Evolutionary conservation across 176 grass and related monocot genomes (phyloP).

Genomic region (Aegilops speltoides): DNA sequence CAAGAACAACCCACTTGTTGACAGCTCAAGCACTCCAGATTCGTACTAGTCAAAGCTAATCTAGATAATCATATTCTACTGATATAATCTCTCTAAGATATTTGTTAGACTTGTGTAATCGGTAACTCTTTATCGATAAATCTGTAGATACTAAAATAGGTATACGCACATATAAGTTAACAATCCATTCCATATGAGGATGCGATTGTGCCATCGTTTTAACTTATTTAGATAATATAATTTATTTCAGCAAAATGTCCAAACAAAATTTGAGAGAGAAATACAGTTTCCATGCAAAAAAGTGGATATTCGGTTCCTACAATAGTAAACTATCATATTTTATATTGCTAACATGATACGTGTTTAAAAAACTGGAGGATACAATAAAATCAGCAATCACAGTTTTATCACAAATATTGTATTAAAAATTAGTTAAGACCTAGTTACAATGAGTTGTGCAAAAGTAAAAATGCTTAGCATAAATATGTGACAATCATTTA

Average conservation of each 20-base stretch:
- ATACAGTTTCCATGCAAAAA: not conserved
- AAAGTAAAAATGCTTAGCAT: not conserved
- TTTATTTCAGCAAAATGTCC: not conserved
- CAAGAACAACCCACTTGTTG: too few species aligned
- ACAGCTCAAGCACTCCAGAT: too few species aligned
- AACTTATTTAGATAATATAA: not conserved
- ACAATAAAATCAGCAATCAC: not conserved
- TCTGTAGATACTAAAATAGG: not conserved
- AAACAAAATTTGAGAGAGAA: not conserved
- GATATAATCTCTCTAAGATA: too few species aligned
- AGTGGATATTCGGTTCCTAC: not conserved
- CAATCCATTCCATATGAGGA: not conserved
- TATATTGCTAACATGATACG: not conserved
- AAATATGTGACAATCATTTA: not conserved
- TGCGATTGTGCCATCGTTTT: not conserved
- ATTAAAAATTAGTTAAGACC: not conserved
- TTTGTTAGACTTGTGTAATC: too few species aligned
- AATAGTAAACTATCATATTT: not conserved
- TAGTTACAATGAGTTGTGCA: not conserved
- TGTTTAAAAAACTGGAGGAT: too few species aligned
- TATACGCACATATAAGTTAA: not conserved
- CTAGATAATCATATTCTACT: too few species aligned
- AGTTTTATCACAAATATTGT: not conserved
- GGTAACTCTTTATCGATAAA: not conserved
- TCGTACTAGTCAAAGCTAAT: too few species aligned